A percentile compares a stretch with the other conserved stretches of the same genome.
Conservation (phyloP, 1,284 basidiomycete genomes). For the Cryptococcus sp. region DNA sequence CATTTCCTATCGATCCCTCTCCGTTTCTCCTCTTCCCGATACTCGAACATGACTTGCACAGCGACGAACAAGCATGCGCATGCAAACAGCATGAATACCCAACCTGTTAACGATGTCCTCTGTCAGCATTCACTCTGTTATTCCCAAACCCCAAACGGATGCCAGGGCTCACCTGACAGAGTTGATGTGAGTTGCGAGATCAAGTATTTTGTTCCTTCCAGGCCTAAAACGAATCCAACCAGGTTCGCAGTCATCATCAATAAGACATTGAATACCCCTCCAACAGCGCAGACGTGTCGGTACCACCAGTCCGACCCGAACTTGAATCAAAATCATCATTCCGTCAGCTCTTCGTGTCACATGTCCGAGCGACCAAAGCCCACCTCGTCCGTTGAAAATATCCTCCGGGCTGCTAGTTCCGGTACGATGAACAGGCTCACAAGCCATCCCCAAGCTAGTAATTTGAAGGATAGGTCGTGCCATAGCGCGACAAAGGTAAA, state of each 20-base stretch:
- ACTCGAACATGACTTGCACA: slow-evolving; percentile 94
- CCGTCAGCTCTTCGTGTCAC: slow-evolving; percentile 52
- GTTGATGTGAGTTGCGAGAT: slow-evolving; percentile 66
- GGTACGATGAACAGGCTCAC: slow-evolving; percentile 88
- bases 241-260: slow-evolving; percentile 94
- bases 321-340: slow-evolving; percentile 52
- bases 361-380: slow-evolving; percentile 57
- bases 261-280: slow-evolving; percentile 81
- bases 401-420: slow-evolving; percentile 67
- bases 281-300: slow-evolving; percentile 78
- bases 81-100: slow-evolving; percentile 67
- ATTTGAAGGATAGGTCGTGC: slow-evolving; percentile 88
- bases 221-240: slow-evolving; percentile 90
- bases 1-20: slow-evolving; percentile 49
- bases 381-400: slow-evolving; percentile 69
- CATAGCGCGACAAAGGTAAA: slow-evolving; percentile 99
- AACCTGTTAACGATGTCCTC: slow-evolving; percentile 55
- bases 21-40: slow-evolving; percentile 59
- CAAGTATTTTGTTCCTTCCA: slow-evolving; percentile 78
- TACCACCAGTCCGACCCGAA: slow-evolving; percentile 75
- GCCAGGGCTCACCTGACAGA: slow-evolving; percentile 61
- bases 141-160: slow-evolving; percentile 1
- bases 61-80: slow-evolving; percentile 74
- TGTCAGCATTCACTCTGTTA: neutral
- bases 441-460: slow-evolving; percentile 97